phyloP scores from a whole-genome alignment of 257 asterid species.

The Fraxinus pennsylvanica region DNA sequence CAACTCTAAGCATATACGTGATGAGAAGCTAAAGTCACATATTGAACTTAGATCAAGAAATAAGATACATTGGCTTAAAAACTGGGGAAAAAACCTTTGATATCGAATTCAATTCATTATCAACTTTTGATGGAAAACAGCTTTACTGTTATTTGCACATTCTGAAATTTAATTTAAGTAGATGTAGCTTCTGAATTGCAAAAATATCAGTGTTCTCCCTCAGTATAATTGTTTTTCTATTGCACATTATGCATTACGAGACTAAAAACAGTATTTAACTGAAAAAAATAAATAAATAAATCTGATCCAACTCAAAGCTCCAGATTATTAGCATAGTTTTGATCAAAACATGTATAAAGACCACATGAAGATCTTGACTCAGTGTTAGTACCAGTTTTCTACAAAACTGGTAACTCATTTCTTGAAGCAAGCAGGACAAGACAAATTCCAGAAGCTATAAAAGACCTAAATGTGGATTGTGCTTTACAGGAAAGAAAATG shows the following conservation, averaged over 20 bases:
- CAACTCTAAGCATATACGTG: background rate
- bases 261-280: background rate
- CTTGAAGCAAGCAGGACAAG: too few relatives aligned
- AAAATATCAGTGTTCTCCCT: background rate
- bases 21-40: background rate
- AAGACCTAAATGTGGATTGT: too few relatives aligned
- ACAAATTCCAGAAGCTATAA: too few relatives aligned
- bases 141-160: background rate
- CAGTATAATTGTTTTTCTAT: background rate
- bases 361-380: background rate
- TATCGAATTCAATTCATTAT: background rate
- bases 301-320: background rate
- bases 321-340: background rate
- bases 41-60: background rate
- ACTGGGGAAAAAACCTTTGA: background rate
- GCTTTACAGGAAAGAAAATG: too few relatives aligned
- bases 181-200: background rate
- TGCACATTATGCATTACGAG: background rate
- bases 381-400: too few relatives aligned
- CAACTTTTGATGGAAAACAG: background rate
- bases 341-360: background rate
- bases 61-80: background rate
- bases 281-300: too few relatives aligned
- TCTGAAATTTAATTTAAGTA: background rate
- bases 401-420: too few relatives aligned